Evolutionary conservation across 1,139 yeast genomes (phyloP).

Genomic region (Geotrichum restrictum): DNA sequence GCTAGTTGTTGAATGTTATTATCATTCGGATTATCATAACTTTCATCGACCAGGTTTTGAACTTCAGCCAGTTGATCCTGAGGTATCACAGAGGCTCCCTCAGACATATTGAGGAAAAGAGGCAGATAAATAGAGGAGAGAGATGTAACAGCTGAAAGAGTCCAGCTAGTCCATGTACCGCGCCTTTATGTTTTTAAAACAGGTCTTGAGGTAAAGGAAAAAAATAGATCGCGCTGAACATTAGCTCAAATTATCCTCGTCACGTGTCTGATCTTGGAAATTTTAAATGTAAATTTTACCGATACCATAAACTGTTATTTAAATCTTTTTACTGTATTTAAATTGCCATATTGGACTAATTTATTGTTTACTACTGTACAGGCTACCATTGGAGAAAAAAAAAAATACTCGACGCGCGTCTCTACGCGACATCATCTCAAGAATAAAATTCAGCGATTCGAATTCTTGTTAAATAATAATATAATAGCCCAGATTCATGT

Average conservation of each 20-base stretch:
- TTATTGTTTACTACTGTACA: too few species aligned
- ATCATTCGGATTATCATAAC: conserved; percentile 17
- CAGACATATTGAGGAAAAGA: not conserved
- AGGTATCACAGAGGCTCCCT: conserved; percentile 1
- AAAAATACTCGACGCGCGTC: too few species aligned
- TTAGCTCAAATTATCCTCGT: too few species aligned
- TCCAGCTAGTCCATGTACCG: not conserved
- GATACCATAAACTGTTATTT: too few species aligned
- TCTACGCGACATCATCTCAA: not conserved
- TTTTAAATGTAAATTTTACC: too few species aligned
- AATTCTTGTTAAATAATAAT: not conserved
- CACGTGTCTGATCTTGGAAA: too few species aligned
- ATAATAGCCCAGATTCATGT: not conserved
- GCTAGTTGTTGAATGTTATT: conserved; percentile 18
- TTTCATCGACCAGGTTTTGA: conserved; percentile 16
- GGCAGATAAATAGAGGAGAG: not conserved
- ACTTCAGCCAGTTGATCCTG: conserved; percentile 14
- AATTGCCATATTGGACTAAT: too few species aligned
- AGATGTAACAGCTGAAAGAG: not conserved
- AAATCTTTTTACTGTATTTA: too few species aligned
- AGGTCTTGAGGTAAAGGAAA: not conserved
- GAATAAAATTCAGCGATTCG: too few species aligned
- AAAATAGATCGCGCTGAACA: not conserved
- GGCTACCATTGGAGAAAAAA: too few species aligned
- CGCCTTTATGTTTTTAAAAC: too few species aligned